Evolutionary conservation across 164 flowering plant species (phyloP).

Genomic region (Nelumbo lutea): DNA sequence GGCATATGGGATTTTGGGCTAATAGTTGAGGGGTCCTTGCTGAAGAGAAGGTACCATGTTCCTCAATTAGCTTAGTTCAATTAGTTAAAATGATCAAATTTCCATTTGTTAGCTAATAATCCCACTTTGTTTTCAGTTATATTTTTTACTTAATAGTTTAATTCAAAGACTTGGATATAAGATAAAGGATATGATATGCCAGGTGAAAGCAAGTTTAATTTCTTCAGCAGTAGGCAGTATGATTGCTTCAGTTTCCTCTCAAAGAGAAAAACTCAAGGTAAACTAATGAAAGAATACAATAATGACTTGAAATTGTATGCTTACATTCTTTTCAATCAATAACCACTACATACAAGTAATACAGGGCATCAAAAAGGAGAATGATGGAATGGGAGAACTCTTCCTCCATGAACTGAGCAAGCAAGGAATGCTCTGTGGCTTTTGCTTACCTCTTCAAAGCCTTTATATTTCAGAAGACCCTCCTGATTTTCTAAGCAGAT

Average conservation of each 20-base stretch:
- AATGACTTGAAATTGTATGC: background rate
- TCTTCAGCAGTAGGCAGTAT: constrained; percentile 22
- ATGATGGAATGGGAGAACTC: background rate
- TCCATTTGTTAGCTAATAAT: no score
- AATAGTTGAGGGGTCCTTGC: no score
- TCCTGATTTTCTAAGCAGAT: constrained; percentile 16
- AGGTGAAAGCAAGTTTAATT: constrained; percentile 23
- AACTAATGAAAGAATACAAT: constrained; percentile 3
- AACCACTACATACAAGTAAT: background rate
- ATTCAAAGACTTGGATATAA: background rate
- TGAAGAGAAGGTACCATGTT: no score
- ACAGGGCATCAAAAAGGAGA: constrained; percentile 9
- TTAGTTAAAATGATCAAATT: no score
- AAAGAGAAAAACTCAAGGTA: constrained; percentile 11
- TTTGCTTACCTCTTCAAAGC: constrained; percentile 14
- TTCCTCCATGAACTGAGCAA: constrained; percentile 14
- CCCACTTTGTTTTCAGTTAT: no score
- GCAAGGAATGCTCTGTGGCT: constrained; percentile 23
- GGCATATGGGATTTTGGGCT: no score
- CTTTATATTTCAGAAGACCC: constrained; percentile 16
- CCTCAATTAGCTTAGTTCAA: no score
- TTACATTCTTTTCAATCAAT: background rate
- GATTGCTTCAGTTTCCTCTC: constrained; percentile 13
- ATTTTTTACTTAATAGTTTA: background rate
- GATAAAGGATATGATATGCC: background rate